Base-by-base conservation (phyloP, 192 early-diverging fungal species). In the Dimargaris xerosporica region DNA sequence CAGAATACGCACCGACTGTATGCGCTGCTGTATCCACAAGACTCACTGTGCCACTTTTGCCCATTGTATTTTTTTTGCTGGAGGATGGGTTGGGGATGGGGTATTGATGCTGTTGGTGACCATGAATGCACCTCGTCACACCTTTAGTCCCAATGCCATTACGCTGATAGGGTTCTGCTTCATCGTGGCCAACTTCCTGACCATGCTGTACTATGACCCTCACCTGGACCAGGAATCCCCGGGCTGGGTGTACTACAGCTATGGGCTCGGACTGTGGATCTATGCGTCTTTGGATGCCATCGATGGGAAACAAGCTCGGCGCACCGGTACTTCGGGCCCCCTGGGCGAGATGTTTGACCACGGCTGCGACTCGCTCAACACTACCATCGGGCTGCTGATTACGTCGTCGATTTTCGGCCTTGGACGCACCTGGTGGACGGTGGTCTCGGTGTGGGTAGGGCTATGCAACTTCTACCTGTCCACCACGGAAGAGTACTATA, bases 311-410 rank as follows among this genome's bases (percentile, higher is more conserved):
- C 94, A 96, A 70, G 94, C 94, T 23, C 78, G 94, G 52, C 77
- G 90, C 52, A 94, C 92, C 23, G 87, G 87, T 51, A 79, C 89
- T 9, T 83, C 83, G 0, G 88, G 90, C 23, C 94, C 94, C 23
- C 66, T 96, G 61, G 94, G 94, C 28, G 94, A 96, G 78, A 73
- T 96, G 51, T 96, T 96, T 77, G 94, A 96, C 73, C 94, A 96
- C 61, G 87, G 91, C 68, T 91, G 82, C 63, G 83, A 84, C 72
- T 82, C 83, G 28, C 72, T 85, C 28, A 83, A 83, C 61, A 82
- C 82, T 23, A 72, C 75, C 34, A 75, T 89, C 51, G 77, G 75
- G 39, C 75, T 80, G 55, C 62, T 85, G 41, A 65, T 84, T 41
- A 74, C 69, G 62, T 76, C 80, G 13, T 78, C 88, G 0, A 75